Evolutionary conservation across 1,139 yeast genomes (phyloP), one percentile per base, ranked within the genome.

Genomic region (Blastobotrys persicus): DNA sequence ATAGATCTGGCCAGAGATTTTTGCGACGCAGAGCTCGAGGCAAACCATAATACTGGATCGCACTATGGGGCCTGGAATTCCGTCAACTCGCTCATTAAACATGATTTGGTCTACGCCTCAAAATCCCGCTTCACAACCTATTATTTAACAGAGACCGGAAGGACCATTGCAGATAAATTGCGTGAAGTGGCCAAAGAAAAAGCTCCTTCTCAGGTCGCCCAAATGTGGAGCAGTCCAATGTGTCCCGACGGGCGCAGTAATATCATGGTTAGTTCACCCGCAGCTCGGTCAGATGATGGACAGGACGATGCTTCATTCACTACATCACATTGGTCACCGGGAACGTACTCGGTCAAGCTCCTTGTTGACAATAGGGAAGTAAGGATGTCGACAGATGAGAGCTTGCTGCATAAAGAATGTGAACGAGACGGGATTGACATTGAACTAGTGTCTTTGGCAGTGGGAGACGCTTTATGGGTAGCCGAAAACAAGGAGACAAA

Each of bases 401-500:
- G 57, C 23, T 70, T 61, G 45, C 67, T 69, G 31, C 53, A 67
- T 72, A 74, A 72, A 2, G 78, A 83, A 38, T 70, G 92, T n/a
- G 62, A 60, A 1, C 62, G 71, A 12, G 65, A 75, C 20, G 82
- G 81, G 0, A 71, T 86, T 1, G 66, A 70, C 3, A 74, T 80
- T 46, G 84, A 79, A 18, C 78, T 78, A 0, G 68, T 79, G 45
- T 73, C 85, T 1, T 71, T 94, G 35, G 72, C 95, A 0, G 80
- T 91, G 1, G 98, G 98, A 1, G 99, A 94, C 71, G 82, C 85
- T 0, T 59, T 86, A 7, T 94, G 98, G 98, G 75, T 89, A 2
- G 98, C 97, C 0, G 76, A 76, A 52, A 78, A 89, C 61, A 76
- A 70, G 46, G 59, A 54, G 0, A 79, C 87, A 0, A 75, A 78